Percentiles rank a stretch among this genome's conserved stretches.
Conservation (phyloP, 305 asterid species). For the Lippia alba region DNA sequence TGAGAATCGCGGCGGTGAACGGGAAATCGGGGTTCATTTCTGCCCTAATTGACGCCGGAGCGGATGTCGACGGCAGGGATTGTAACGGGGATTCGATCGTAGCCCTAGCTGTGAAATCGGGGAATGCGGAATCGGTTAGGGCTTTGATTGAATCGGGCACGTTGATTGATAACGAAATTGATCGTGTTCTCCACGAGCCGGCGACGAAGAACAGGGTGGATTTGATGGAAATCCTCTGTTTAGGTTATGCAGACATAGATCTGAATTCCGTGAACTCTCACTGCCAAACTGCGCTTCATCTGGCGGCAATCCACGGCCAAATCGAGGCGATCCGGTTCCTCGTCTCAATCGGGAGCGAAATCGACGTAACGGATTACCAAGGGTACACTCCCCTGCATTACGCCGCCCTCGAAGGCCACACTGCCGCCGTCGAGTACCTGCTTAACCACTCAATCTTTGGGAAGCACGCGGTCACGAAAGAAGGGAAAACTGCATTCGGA, state of each 20-base stretch:
- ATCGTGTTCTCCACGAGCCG: conserved; percentile 53
- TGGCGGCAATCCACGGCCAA: conserved; percentile 57
- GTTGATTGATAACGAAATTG: conserved; percentile 36
- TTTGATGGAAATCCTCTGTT: conserved; percentile 54
- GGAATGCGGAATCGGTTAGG: conserved; percentile 43
- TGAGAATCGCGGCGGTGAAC: conserved; percentile 43
- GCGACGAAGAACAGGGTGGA: conserved; percentile 53
- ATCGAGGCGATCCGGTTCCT: conserved; percentile 58
- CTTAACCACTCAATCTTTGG: conserved; percentile 45
- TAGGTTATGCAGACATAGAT: conserved; percentile 52
- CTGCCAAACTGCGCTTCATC: conserved; percentile 63
- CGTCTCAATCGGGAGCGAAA: conserved; percentile 50
- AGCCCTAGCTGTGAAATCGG: conserved; percentile 55
- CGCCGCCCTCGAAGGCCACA: conserved; percentile 53
- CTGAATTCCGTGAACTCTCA: conserved; percentile 46
- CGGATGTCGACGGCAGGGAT: conserved; percentile 52
- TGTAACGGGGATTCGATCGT: conserved; percentile 40
- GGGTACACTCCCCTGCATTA: conserved; percentile 68
- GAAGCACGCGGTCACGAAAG: conserved; percentile 50
- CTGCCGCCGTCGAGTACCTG: conserved; percentile 43
- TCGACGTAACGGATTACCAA: conserved; percentile 40
- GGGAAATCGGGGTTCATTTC: conserved; percentile 49
- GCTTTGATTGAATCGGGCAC: conserved; percentile 58
- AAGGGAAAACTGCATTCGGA: conserved; percentile 61
- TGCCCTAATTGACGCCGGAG: conserved; percentile 66